These are phyloP conservation scores for Debaryomyces psychrophilus DNA, from an alignment of 1,139 yeast species.

Conservation along the genomic window DNA sequence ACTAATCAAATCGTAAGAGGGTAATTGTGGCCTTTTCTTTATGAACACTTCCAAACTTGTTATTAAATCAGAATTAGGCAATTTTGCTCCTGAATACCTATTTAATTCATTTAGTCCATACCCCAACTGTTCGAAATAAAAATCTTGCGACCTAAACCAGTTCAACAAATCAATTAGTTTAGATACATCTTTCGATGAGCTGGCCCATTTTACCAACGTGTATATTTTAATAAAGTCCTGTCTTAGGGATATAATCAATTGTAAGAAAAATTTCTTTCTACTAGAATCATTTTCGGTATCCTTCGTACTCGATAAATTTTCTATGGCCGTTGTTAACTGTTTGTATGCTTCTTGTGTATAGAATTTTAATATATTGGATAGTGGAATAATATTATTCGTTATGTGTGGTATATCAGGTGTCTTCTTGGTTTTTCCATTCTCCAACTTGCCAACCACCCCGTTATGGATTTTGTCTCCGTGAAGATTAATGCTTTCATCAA, in stretches of 20 bases:
- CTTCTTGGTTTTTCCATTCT: conserved; percentile 6
- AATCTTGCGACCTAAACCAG: conserved; percentile 79
- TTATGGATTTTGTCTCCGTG: not conserved
- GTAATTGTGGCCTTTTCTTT: conserved; percentile 75
- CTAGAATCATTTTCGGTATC: conserved; percentile 54
- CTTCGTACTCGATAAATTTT: conserved; percentile 50
- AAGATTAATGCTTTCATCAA: conserved; percentile 3
- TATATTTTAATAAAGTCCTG: conserved; percentile 83
- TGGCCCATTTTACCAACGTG: conserved; percentile 87
- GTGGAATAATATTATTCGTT: conserved; percentile 68
- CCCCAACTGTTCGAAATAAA: conserved; percentile 62
- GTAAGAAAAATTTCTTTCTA: conserved; percentile 69
- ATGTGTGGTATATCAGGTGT: conserved; percentile 70
- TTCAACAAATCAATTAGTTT: conserved; percentile 80
- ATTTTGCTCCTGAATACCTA: conserved; percentile 77
- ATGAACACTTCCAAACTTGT: conserved; percentile 86
- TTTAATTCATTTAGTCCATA: conserved; percentile 60
- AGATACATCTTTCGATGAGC: conserved; percentile 68
- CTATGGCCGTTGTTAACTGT: conserved; percentile 63
- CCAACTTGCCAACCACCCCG: conserved; percentile 7
- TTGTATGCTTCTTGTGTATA: conserved; percentile 66
- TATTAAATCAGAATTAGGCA: conserved; percentile 85
- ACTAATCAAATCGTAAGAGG: conserved; percentile 63
- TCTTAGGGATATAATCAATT: conserved; percentile 67
- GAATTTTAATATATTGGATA: conserved; percentile 59